Evolutionary conservation across 306 rosid genomes (phyloP).

Genomic region (Medicago ruthenica): DNA sequence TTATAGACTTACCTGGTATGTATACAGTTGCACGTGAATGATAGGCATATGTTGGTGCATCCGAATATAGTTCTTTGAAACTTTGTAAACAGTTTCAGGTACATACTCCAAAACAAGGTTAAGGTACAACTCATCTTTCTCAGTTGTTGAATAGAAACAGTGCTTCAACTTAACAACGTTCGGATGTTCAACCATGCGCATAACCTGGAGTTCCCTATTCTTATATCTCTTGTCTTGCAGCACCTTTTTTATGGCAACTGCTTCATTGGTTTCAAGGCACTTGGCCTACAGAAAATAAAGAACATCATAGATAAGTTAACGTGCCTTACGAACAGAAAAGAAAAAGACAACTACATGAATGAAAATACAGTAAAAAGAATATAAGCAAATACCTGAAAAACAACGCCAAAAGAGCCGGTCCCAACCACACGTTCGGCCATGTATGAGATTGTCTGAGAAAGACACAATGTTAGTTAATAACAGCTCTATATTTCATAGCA

Average conservation of each 20-base stretch:
- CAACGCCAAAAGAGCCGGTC: conserved; percentile 97
- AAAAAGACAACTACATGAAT: conserved; percentile 11
- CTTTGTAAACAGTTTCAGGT: conserved; percentile 87
- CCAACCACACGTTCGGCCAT: conserved; percentile 98
- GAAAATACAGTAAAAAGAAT: conserved; percentile 21
- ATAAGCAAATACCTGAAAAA: conserved; percentile 76
- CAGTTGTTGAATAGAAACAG: conserved; percentile 84
- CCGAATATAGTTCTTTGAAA: conserved; percentile 80
- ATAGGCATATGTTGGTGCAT: conserved; percentile 76
- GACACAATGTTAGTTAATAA: conserved; percentile 14
- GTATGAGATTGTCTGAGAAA: conserved; percentile 74
- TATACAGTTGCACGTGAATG: conserved; percentile 73
- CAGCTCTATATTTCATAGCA: not conserved
- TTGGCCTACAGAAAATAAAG: conserved; percentile 65
- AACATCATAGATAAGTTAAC: conserved; percentile 19
- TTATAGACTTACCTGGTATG: conserved; percentile 72
- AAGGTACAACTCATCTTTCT: conserved; percentile 85
- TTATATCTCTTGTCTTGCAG: conserved; percentile 94
- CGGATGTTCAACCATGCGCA: conserved; percentile 80
- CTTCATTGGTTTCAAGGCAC: conserved; percentile 84
- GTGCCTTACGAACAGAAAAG: not conserved
- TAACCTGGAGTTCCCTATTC: conserved; percentile 89
- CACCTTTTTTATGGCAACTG: conserved; percentile 89
- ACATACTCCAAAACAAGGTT: conserved; percentile 92
- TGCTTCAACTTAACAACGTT: conserved; percentile 80